Base-by-base conservation (phyloP, 306 rosid genomes). In the Fagus crenata region DNA sequence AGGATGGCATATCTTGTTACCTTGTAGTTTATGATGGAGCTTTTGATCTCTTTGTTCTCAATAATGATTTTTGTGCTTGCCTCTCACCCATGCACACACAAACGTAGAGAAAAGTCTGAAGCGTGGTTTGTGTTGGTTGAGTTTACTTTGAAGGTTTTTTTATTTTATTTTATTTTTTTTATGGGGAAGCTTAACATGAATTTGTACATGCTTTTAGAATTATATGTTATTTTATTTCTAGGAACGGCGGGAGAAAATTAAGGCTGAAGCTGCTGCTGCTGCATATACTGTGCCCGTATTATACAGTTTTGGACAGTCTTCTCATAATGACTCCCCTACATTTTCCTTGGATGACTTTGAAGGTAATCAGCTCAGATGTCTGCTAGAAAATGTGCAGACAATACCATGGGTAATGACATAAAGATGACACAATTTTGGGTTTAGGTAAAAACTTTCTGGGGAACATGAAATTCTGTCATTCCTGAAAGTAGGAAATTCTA, bases 291-390 rank as follows among this genome's bases (percentile, higher is more conserved):
- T 80, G 77, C 83, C 89, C 14, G 72, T 81, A 74, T 75, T 84
- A 53, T 76, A 84, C 22, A 76, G 59, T 79, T 83, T 56, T 79
- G 88, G 79, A 77, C 76, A 60, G 60, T 53, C 81, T 64, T 64
- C 72, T 61, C 85, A 28, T 36, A 83, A 81, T 56, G 85, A 82
- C 71, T 64, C 88, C 73, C 97, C 97, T 6, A 72, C 79, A 1
- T 93, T 92, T 87, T 92, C 98, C 81, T 79, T 95, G 89, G 96
- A 90, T 86, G 97, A 95, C 85, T 95, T 95, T 73, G 96, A 89
- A 87, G 97, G 98, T 95, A 86, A 84, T 76, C 39, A 75, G 35
- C 59, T 22, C 28, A 68, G 70, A n/a, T 60, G 49, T 67, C 79
- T 56, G 75, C 32, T 9, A 41, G 69, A 28, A 46, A 51, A 72